A percentile compares a stretch with the other conserved stretches of the same genome.
phyloP scores from a whole-genome alignment of 2,329 filamentous ascomycete genomes.

The Colletotrichum theobromicola region DNA sequence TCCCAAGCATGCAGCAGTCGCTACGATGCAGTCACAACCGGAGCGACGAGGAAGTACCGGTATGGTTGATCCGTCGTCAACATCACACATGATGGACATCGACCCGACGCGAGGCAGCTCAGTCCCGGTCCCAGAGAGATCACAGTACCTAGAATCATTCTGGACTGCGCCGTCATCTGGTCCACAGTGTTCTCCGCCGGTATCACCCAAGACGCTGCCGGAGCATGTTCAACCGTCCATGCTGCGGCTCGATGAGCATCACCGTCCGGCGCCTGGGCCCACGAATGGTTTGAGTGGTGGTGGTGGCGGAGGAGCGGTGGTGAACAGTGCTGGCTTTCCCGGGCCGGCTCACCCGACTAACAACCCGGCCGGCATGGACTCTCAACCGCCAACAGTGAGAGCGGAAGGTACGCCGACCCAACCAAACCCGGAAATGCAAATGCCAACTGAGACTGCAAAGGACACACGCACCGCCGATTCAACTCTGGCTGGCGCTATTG shows the following conservation, averaged over 20 bases:
- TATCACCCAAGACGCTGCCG: constrained; percentile 38
- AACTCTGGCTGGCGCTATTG: not conserved
- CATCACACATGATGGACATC: constrained; percentile 27
- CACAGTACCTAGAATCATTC: constrained; percentile 28
- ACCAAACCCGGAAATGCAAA: not conserved
- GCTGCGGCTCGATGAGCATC: not conserved
- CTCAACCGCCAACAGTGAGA: not conserved
- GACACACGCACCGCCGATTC: not conserved
- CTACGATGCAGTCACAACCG: not conserved
- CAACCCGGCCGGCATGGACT: not conserved
- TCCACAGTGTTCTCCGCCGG: constrained; percentile 32
- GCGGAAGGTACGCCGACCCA: constrained; percentile 16
- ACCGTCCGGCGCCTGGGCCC: not conserved
- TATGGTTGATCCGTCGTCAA: constrained; percentile 30
- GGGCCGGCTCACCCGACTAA: not conserved
- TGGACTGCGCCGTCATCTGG: constrained; percentile 21
- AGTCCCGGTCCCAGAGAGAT: constrained; percentile 38
- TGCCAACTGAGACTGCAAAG: constrained; percentile 17
- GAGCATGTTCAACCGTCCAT: not conserved
- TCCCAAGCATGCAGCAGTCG: not conserved
- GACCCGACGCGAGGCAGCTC: constrained; percentile 37
- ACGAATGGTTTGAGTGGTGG: not conserved
- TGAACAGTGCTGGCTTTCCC: not conserved
- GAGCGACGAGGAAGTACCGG: constrained; percentile 35
- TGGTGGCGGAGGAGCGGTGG: not conserved